Evolutionary conservation across 179 eudicot genomes (phyloP), one percentile per base, ranked within the genome.

Genomic region (Vitellaria paradoxa): DNA sequence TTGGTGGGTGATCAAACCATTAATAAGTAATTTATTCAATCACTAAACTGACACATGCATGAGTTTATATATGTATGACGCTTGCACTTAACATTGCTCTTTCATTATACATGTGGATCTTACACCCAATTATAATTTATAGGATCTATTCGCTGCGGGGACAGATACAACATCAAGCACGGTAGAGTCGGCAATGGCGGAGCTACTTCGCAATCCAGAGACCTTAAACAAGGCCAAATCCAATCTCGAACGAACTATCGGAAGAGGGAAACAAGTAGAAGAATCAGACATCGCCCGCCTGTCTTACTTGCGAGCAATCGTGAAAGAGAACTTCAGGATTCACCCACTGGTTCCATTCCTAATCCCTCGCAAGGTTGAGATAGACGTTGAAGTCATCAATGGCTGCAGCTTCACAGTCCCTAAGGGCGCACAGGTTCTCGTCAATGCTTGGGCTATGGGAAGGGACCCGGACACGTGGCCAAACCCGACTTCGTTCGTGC

Each of bases 171-270:
- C 81, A 8, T 67, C 83, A 6, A 84, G 70, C 70, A 74, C 83
- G 5, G 9, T 81, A 18, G 86, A 80, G 60, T 84, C 84, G 86
- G 81, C 81, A 11, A 84, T 84, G 86, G 65, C 86, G 47, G 84
- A 84, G 65, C 3, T 78, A 4, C 66, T 84, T 7, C 73, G 21
- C 40, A 84, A 75, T 13, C 84, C 84, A 46, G 55, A 66, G 37
- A 72, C 57, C 37, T 30, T 30, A 30, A 30, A 30, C 37, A 30
- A 30, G 2, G 37, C 37, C 37, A 30, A 30, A 30, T 52, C 67
- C 0, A 84, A 84, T 75, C 84, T 84, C 5, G 67, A 72, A 17
- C 23, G 59, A 66, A 76, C 67, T 4, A 59, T 84, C 52, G 84
- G 84, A 6, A 77, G 50, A 77, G 79, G 81, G 2, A 77, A 70